Evolutionary conservation across 805 yeast genomes (phyloP), one percentile per base, ranked within the genome.

Genomic region (Candida ascalaphidarum): DNA sequence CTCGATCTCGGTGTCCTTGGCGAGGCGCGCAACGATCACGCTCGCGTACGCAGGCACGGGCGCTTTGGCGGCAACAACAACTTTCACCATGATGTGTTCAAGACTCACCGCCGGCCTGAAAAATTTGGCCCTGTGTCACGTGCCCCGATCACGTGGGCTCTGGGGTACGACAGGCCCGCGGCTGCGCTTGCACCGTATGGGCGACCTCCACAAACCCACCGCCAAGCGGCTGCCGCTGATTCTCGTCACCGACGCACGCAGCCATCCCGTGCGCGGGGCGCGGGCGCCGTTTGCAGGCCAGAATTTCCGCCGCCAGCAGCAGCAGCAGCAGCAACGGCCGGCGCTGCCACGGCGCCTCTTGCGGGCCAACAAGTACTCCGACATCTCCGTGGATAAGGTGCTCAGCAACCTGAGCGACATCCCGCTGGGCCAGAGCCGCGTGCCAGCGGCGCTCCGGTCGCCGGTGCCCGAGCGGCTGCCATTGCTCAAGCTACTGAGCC

Each of bases 151-250:
- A n/a, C n/a, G n/a, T n/a, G n/a, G n/a, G n/a, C n/a, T n/a, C n/a
- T n/a, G n/a, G n/a, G n/a, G n/a, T n/a, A n/a, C n/a, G n/a, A n/a
- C n/a, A n/a, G n/a, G n/a, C n/a, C n/a, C n/a, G n/a, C n/a, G n/a
- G n/a, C n/a, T n/a, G n/a, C n/a, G n/a, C n/a, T n/a, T n/a, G n/a
- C n/a, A n/a, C n/a, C n/a, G n/a, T n/a, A n/a, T n/a, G n/a, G n/a
- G n/a, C n/a, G n/a, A n/a, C n/a, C n/a, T n/a, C n/a, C n/a, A n/a
- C n/a, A n/a, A n/a, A 32, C 78, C 81, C 3, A 77, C 82, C 5
- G 84, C 95, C 10, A 83, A 82, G 43, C 59, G 96, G 43, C 83
- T 96, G 17, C 96, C 97, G 8, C 83, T 95, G 2, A 88, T 88
- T 46, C 65, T 88, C 32, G 97, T 88, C 21, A 89, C 97, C 0